phyloP scores from a whole-genome alignment of 2,329 filamentous ascomycete species.

The Aureobasidium sp. region DNA sequence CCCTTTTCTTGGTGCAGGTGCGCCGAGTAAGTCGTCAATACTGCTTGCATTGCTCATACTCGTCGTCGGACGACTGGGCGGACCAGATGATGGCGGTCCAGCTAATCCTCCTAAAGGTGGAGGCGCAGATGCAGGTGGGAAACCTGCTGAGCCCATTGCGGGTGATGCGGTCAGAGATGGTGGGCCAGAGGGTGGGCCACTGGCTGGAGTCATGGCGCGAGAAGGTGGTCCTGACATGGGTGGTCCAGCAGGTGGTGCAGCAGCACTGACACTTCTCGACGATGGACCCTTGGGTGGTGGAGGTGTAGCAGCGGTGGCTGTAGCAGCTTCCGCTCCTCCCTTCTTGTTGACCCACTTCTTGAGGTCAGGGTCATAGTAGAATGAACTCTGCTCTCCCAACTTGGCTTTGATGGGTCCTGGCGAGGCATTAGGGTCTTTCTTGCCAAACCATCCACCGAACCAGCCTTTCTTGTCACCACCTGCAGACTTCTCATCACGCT shows the following conservation, averaged over 20 bases:
- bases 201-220: slow-evolving; percentile 21
- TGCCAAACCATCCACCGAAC: slow-evolving; percentile 78
- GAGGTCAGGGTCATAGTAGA: slow-evolving; percentile 90
- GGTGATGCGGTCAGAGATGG: slow-evolving; percentile 17
- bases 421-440: slow-evolving; percentile 57
- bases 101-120: slow-evolving; percentile 20
- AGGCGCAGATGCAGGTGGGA: slow-evolving; percentile 21
- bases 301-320: slow-evolving; percentile 54
- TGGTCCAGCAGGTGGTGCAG: slow-evolving; percentile 9
- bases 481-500: slow-evolving; percentile 52
- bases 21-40: slow-evolving; percentile 85
- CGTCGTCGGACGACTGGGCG: slow-evolving; percentile 64
- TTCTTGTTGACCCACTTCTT: slow-evolving; percentile 99
- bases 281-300: slow-evolving; percentile 64
- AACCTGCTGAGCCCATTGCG: slow-evolving; percentile 19
- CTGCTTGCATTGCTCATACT: slow-evolving; percentile 87
- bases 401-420: slow-evolving; percentile 78
- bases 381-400: slow-evolving; percentile 84
- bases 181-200: slow-evolving; percentile 24
- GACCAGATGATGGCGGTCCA: slow-evolving; percentile 35
- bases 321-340: slow-evolving; percentile 55
- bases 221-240: slow-evolving; percentile 24
- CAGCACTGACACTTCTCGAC: slow-evolving; percentile 30
- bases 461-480: slow-evolving; percentile 56
- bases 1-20: slow-evolving; percentile 62